Conservation (phyloP, 176 grass and related monocot species). For the Avena sativa region DNA sequence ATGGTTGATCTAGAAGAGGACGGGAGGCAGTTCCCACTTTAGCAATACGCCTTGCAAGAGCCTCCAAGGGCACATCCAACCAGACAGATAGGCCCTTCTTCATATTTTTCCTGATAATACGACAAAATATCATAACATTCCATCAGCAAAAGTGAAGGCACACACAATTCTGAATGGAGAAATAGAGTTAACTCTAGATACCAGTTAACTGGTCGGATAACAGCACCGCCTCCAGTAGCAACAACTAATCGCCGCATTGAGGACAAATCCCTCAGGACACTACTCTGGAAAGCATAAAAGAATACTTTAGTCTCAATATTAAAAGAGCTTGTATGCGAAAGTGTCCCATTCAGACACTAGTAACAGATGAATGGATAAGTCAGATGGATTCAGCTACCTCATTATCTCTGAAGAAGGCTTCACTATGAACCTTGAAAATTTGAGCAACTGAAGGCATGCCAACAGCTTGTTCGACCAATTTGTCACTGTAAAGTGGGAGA, state of each 20-base stretch:
- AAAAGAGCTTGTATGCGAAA: constrained; percentile 13
- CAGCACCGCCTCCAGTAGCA: constrained; percentile 93
- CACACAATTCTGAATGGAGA: constrained; percentile 11
- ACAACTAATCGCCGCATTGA: constrained; percentile 91
- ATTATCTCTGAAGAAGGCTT: constrained; percentile 95
- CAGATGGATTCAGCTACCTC: constrained; percentile 61
- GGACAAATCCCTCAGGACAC: constrained; percentile 87
- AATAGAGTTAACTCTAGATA: constrained; percentile 41
- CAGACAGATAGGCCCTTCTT: constrained; percentile 89
- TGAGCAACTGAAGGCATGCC: constrained; percentile 92
- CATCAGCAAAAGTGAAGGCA: not conserved
- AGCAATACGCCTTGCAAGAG: constrained; percentile 89
- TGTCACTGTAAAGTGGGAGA: constrained; percentile 70
- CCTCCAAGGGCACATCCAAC: constrained; percentile 97
- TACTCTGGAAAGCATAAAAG: constrained; percentile 65
- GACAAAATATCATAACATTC: constrained; percentile 8
- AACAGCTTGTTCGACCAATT: constrained; percentile 94
- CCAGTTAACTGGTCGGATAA: constrained; percentile 97
- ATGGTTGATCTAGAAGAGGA: constrained; percentile 92
- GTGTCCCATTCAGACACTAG: not conserved
- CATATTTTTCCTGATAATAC: constrained; percentile 85
- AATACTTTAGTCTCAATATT: not conserved
- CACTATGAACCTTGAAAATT: constrained; percentile 94
- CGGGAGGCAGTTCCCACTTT: constrained; percentile 95
- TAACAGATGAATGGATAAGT: not conserved